Conservation (phyloP, 2,329 filamentous ascomycete genomes). For the Lasiodiplodia sp. region DNA sequence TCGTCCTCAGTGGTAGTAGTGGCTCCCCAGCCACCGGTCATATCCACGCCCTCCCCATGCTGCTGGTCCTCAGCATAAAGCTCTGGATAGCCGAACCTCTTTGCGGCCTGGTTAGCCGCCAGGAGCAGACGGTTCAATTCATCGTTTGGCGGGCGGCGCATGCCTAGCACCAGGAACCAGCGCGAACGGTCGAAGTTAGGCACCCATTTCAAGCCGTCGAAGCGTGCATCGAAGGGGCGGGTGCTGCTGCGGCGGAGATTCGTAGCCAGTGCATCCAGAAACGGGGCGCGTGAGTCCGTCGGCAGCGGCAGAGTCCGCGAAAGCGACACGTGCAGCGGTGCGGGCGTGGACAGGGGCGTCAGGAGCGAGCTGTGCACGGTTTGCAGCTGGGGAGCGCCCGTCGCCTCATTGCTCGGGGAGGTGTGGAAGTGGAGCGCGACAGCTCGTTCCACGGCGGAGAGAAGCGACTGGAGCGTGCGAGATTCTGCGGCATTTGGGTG, state of each 20-base stretch:
- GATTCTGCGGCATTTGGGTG: constrained; percentile 46
- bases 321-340: constrained; percentile 89
- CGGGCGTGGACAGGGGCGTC: constrained; percentile 52
- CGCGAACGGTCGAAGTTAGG: constrained; percentile 72
- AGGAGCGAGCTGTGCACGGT: constrained; percentile 30
- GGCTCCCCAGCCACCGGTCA: constrained; percentile 17
- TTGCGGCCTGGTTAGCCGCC: constrained; percentile 70
- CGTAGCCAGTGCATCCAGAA: constrained; percentile 65
- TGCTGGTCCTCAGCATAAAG: constrained; percentile 65
- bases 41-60: constrained; percentile 38
- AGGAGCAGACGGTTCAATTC: constrained; percentile 63
- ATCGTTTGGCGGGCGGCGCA: constrained; percentile 50
- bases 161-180: constrained; percentile 82
- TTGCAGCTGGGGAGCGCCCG: neutral
- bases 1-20: neutral
- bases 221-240: constrained; percentile 57
- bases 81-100: constrained; percentile 68
- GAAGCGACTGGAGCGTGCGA: constrained; percentile 39
- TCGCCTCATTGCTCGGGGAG: neutral
- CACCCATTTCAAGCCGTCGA: constrained; percentile 67
- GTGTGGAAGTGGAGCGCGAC: constrained; percentile 27
- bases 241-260: constrained; percentile 48
- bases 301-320: constrained; percentile 80
- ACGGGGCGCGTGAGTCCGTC: constrained; percentile 74
- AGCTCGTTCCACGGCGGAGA: constrained; percentile 36